Percentiles rank a stretch among this genome's conserved stretches.
phyloP scores from a whole-genome alignment of 768 basidiomycete species.

The Boletales sp. region DNA sequence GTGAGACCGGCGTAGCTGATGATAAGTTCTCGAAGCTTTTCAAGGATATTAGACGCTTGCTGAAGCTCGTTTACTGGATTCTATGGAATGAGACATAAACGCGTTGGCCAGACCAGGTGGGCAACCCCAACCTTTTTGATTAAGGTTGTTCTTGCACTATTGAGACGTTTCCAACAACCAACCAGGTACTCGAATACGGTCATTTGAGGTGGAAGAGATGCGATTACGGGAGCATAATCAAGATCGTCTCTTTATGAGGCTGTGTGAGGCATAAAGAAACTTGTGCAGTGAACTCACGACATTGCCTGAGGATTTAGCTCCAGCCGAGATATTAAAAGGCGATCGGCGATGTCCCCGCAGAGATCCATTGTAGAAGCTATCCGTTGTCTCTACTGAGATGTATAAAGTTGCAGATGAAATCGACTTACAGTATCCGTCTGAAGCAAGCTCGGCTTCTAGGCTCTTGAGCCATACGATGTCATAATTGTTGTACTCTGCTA shows the following conservation, averaged over 20 bases:
- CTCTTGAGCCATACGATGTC: constrained; percentile 81
- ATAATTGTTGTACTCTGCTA: constrained; percentile 59
- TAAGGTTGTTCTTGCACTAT: constrained; percentile 48
- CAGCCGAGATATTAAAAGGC: constrained; percentile 78
- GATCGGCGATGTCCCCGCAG: constrained; percentile 62
- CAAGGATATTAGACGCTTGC: constrained; percentile 58
- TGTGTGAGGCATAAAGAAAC: neutral
- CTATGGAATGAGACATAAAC: constrained; percentile 39
- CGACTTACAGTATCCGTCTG: constrained; percentile 49
- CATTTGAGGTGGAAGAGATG: constrained; percentile 71
- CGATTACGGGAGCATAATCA: constrained; percentile 70
- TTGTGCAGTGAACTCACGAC: constrained; percentile 47
- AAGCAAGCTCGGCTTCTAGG: constrained; percentile 61
- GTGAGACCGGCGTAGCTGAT: constrained; percentile 87
- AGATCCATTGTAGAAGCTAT: constrained; percentile 40
- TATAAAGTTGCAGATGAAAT: neutral
- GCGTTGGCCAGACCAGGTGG: constrained; percentile 16
- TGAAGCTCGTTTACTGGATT: constrained; percentile 54
- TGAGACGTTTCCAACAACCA: constrained; percentile 89
- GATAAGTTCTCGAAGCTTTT: constrained; percentile 76
- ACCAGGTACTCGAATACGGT: constrained; percentile 89
- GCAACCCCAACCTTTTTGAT: constrained; percentile 54
- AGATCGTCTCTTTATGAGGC: constrained; percentile 54
- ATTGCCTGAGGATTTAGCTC: constrained; percentile 72
- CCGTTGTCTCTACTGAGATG: constrained; percentile 6